Conservation (phyloP, 2,329 filamentous ascomycete species). For the Pseudonectria buxi region DNA sequence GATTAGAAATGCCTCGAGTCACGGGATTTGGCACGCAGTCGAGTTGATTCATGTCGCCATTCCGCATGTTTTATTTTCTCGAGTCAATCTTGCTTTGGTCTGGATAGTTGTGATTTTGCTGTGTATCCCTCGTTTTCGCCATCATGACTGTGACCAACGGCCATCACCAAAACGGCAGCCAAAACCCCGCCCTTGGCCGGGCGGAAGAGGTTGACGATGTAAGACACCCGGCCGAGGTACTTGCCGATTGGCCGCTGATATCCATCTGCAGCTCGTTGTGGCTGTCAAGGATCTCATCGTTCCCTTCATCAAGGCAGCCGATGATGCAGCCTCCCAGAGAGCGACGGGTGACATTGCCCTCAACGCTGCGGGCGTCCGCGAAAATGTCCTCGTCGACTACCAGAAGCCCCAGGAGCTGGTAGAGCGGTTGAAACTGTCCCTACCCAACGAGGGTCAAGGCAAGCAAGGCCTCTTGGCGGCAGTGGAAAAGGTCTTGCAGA, state of each 20-base stretch:
- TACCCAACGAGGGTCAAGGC: conserved; percentile 54
- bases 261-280: conserved; percentile 51
- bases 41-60: conserved; percentile 11
- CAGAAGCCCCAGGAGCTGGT: conserved; percentile 52
- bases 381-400: conserved; percentile 58
- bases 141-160: conserved; percentile 22
- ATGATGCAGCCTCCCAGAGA: conserved; percentile 51
- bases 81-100: conserved; percentile 1
- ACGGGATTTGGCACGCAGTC: conserved; percentile 17
- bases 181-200: conserved; percentile 21
- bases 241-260: conserved; percentile 16
- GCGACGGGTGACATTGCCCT: conserved; percentile 42
- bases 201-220: conserved; percentile 28
- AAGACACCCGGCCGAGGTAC: conserved; percentile 9
- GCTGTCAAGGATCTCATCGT: conserved; percentile 62
- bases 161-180: conserved; percentile 13
- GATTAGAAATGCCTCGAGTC: conserved; percentile 19
- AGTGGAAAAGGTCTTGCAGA: conserved; percentile 64
- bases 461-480: conserved; percentile 68
- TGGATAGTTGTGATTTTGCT: not conserved
- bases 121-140: conserved; percentile 7
- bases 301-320: conserved; percentile 64
- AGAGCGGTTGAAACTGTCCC: conserved; percentile 48
- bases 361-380: conserved; percentile 30
- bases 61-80: not conserved